Conservation (phyloP, 371 early-diverging fungal genomes). For the Rhizopus arrhizus region DNA sequence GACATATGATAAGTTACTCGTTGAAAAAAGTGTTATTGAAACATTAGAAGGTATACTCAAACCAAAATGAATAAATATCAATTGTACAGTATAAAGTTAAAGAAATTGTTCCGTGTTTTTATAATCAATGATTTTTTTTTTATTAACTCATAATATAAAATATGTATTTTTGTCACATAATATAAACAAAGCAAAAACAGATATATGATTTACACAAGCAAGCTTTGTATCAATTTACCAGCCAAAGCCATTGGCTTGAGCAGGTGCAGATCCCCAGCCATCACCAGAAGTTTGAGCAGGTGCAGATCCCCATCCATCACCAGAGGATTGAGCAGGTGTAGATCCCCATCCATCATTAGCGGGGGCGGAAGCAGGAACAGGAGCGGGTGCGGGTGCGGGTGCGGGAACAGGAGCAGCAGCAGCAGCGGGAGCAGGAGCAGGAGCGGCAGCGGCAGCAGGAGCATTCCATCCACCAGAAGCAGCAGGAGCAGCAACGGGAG, state of each 20-base stretch:
- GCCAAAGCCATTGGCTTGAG: not conserved
- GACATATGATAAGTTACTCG: conserved; percentile 73
- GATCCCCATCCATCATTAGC: conserved; percentile 24
- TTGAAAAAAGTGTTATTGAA: conserved; percentile 78
- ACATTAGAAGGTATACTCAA: conserved; percentile 59
- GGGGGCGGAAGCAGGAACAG: conserved; percentile 17
- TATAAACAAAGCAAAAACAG: too few species aligned
- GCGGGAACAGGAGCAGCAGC: conserved; percentile 21
- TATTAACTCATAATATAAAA: too few species aligned
- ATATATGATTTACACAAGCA: too few species aligned
- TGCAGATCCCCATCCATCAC: conserved; percentile 5
- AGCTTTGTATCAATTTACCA: not conserved
- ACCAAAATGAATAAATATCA: conserved; percentile 13
- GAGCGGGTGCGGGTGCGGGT: conserved; percentile 23
- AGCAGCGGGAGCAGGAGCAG: conserved; percentile 14
- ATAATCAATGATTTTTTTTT: too few species aligned
- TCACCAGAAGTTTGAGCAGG: conserved; percentile 28
- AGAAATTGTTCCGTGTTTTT: too few species aligned
- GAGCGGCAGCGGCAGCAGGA: conserved; percentile 16
- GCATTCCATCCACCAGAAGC: conserved; percentile 35
- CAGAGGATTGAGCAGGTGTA: conserved; percentile 10
- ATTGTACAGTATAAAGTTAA: not conserved
- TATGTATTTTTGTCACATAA: too few species aligned
- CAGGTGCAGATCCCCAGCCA: conserved; percentile 13
- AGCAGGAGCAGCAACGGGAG: conserved; percentile 24